Conservation (phyloP, 2,329 filamentous ascomycete species). For the Macrophomina phaseolina region DNA sequence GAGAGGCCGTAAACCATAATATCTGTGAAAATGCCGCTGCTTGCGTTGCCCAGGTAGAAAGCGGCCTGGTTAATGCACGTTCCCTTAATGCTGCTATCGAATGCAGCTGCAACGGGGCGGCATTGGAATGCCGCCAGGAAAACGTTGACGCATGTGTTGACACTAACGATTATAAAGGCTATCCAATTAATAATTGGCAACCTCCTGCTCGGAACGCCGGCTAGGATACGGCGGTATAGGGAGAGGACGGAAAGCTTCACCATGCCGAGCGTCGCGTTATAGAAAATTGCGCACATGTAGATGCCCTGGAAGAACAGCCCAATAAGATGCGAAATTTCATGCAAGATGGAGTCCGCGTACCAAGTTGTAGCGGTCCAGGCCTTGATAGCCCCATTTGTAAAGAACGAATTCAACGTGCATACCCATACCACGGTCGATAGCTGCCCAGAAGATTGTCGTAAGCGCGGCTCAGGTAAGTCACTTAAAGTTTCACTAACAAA, state of each 20-base stretch:
- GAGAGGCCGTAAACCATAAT: constrained; percentile 34
- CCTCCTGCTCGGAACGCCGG: constrained; percentile 41
- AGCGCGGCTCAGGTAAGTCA: too few species aligned
- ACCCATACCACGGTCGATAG: too few species aligned
- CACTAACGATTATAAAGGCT: constrained; percentile 44
- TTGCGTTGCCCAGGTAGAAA: constrained; percentile 36
- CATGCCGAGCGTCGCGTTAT: constrained; percentile 53
- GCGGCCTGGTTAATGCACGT: constrained; percentile 35
- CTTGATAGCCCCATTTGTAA: too few species aligned
- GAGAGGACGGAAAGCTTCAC: constrained; percentile 54
- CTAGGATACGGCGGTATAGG: constrained; percentile 53
- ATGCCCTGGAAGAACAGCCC: too few species aligned
- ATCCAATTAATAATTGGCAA: constrained; percentile 48
- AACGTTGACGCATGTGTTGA: constrained; percentile 33
- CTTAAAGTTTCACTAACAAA: too few species aligned
- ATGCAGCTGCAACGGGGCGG: constrained; percentile 33
- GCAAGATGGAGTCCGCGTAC: too few species aligned
- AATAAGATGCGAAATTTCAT: too few species aligned
- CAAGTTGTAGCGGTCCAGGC: too few species aligned
- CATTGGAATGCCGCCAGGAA: constrained; percentile 33
- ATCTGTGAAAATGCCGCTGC: constrained; percentile 34
- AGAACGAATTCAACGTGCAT: too few species aligned
- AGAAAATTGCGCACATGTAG: constrained; percentile 45
- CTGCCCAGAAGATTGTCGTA: too few species aligned
- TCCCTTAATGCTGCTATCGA: constrained; percentile 32